Base-by-base conservation (phyloP, 805 yeast species). In the Lachancea quebecensis region DNA sequence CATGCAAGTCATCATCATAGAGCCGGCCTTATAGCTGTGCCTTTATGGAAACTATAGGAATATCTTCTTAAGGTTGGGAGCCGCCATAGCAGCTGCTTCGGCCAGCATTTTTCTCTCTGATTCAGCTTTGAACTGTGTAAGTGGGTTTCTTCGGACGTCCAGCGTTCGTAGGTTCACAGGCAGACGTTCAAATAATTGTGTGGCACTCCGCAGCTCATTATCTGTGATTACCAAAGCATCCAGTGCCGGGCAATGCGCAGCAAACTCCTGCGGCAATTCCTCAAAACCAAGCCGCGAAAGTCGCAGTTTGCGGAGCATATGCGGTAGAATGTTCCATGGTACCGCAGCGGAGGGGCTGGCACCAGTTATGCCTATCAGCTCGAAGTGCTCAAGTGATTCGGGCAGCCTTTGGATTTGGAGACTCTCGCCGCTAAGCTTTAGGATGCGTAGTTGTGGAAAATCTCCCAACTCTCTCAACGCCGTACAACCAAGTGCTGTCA, bases 101-200 rank as follows among this genome's bases (percentile, higher is more conserved):
- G 27, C 21, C 35, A 44, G n/a, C 11, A 32, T 10, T n/a, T 31
- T 30, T 18, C 44, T 39, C 3, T 44, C 47, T 14, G 17, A 15
- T 14, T 44, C 47, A 15, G 21, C 14, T 17, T 39, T 27, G 33
- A 44, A 35, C 4, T 39, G 43, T 21, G 49, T 27, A 7, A 53
- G 21, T 14, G 57, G 57, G 42, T 57, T 57, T 30, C 46, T 43
- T 6, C 51, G 41, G 25, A 57, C 42, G 38, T 45, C 49, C 41
- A 57, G 46, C 37, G 44, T 48, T 25, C 49, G 51, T 38, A 57
- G 34, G 14, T 44, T 34, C 33, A 44, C 34, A 12, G 56, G 53
- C 30, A 56, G 41, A 21, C 44, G 39, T 28, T 35, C 43, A 28
- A 44, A 14, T 40, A 44, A 15, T 4, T 34, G 8, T 8, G 38